Evolutionary conservation across 2,329 filamentous ascomycete species (phyloP).

Genomic region (Conoideocrella luteorostrata): DNA sequence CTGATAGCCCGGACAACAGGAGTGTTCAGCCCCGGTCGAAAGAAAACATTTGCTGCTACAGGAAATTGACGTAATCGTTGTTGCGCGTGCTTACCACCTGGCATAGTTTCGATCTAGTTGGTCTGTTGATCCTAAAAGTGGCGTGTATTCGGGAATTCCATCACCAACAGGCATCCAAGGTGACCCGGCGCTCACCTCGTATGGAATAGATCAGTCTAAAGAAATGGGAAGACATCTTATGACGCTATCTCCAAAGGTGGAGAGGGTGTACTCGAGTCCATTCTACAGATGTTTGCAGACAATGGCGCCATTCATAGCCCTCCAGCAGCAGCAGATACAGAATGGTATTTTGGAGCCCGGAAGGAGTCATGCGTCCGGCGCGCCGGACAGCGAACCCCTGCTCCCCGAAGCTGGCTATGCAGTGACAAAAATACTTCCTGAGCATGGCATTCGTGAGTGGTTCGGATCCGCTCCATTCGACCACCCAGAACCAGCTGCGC

Average conservation of each 20-base stretch:
- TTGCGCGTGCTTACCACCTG: not conserved
- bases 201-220: slow-evolving; percentile 77
- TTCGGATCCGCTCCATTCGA: slow-evolving; percentile 81
- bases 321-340: slow-evolving; percentile 23
- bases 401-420: not conserved
- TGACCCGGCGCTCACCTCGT: slow-evolving; percentile 79
- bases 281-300: slow-evolving; percentile 89
- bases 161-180: slow-evolving; percentile 84
- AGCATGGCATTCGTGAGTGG: slow-evolving; percentile 71
- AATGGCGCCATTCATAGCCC: slow-evolving; percentile 59
- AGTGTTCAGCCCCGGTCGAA: not conserved
- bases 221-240: slow-evolving; percentile 66
- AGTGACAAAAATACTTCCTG: slow-evolving; percentile 42
- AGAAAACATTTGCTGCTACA: too few species aligned
- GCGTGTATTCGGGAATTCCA: slow-evolving; percentile 66
- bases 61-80: too few species aligned
- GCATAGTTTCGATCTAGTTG: slow-evolving; percentile 82
- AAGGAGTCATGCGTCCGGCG: not conserved
- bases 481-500: slow-evolving; percentile 70
- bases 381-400: not conserved
- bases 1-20: slow-evolving; percentile 3
- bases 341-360: not conserved
- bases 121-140: slow-evolving; percentile 75
- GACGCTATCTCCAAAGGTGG: slow-evolving; percentile 58
- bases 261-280: slow-evolving; percentile 74